A percentile compares a stretch with the other conserved stretches of the same genome.
phyloP scores from a whole-genome alignment of 2,329 filamentous ascomycete species.

The Colletotrichum lupini region DNA sequence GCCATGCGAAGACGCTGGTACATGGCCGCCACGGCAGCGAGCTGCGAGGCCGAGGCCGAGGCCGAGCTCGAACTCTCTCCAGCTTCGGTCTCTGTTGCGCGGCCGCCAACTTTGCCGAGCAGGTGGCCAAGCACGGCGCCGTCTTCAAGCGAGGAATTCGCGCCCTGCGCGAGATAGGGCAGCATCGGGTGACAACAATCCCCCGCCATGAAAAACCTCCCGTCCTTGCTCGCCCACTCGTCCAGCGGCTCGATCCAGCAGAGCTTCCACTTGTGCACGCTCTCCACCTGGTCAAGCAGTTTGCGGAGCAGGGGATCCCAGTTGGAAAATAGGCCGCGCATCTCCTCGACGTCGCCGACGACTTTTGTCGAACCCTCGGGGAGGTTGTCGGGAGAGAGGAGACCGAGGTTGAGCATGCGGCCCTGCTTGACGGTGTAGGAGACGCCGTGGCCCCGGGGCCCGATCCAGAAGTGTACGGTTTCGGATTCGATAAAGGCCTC shows the following conservation, averaged over 20 bases:
- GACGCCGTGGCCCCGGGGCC: conserved; percentile 61
- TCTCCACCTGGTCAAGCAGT: conserved; percentile 46
- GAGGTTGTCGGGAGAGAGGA: conserved; percentile 33
- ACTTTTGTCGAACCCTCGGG: conserved; percentile 36
- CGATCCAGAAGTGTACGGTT: conserved; percentile 65
- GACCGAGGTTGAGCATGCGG: conserved; percentile 55
- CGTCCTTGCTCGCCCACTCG: conserved; percentile 52
- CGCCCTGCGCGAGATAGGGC: conserved; percentile 60
- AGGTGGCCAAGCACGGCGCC: conserved; percentile 35
- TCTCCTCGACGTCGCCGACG: conserved; percentile 46
- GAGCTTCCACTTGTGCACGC: conserved; percentile 59
- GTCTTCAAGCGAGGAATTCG: conserved; percentile 37
- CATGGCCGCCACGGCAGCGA: conserved; percentile 31
- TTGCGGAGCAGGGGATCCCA: conserved; percentile 51
- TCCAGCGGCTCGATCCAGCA: conserved; percentile 53
- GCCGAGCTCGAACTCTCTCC: too few relatives aligned
- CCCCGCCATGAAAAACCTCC: conserved; percentile 54
- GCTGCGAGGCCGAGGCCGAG: conserved; percentile 11
- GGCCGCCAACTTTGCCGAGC: conserved; percentile 27
- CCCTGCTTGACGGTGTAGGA: conserved; percentile 57
- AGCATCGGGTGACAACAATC: conserved; percentile 60
- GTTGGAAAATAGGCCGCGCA: conserved; percentile 45
- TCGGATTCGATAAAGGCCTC: conserved; percentile 55
- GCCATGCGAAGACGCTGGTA: conserved; percentile 34
- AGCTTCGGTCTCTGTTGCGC: not conserved